Conservation (phyloP, 75 land plant genomes). For the Isoetes taiwanensis region DNA sequence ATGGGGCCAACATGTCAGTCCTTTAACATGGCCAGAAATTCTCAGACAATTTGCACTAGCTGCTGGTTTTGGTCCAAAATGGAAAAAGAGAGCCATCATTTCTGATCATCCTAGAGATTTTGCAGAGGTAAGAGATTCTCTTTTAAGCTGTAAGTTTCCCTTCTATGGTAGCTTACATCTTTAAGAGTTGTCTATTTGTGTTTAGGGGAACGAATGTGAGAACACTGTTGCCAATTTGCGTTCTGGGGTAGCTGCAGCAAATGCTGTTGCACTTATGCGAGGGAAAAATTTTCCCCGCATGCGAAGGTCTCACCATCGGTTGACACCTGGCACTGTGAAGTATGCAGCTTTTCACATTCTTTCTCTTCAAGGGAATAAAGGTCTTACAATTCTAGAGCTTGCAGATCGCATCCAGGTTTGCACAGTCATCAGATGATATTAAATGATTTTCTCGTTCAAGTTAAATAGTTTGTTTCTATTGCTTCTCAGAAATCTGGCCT, state of each 20-base stretch:
- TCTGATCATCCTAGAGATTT: conserved; percentile 8
- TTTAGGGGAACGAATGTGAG: conserved; percentile 47
- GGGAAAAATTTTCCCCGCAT: conserved; percentile 50
- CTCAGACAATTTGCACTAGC: conserved; percentile 84
- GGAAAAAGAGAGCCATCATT: conserved; percentile 37
- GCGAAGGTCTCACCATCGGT: conserved; percentile 55
- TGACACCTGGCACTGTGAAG: conserved; percentile 98
- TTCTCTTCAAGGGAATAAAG: conserved; percentile 77
- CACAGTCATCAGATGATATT: neutral
- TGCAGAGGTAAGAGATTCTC: neutral
- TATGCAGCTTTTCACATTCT: conserved; percentile 97
- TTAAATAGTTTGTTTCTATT: neutral
- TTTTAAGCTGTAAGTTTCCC: neutral
- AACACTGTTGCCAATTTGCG: conserved; percentile 56
- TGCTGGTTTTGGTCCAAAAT: conserved; percentile 90
- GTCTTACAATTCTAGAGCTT: conserved; percentile 71
- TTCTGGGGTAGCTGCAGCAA: conserved; percentile 87
- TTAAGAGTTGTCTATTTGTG: neutral
- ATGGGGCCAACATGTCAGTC: conserved; percentile 74
- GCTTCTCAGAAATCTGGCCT: conserved; percentile 74
- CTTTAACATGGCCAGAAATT: conserved; percentile 93
- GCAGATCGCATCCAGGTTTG: conserved; percentile 87
- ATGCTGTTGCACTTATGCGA: conserved; percentile 80
- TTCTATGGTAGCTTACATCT: neutral
- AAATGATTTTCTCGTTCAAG: neutral